Conservation (phyloP, 495 filamentous ascomycete genomes). For the Trichoderma gamsii region DNA sequence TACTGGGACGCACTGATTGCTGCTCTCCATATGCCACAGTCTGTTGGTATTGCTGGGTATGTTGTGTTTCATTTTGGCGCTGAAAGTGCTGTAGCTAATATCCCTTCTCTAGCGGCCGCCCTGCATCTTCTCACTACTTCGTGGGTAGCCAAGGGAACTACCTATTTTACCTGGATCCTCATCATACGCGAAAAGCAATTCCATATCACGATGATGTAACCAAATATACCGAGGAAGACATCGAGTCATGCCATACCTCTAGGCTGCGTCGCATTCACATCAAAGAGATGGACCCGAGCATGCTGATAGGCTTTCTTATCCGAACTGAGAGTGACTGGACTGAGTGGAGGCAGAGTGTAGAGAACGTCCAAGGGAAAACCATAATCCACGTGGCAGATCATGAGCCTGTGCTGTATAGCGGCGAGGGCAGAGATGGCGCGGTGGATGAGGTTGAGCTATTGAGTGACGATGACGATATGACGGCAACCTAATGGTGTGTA, state of each 20-base stretch:
- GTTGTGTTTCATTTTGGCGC: constrained; percentile 23
- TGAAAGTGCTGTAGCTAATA: constrained; percentile 17
- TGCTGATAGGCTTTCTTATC: constrained; percentile 96
- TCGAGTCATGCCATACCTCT: constrained; percentile 81
- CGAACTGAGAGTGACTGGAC: constrained; percentile 75
- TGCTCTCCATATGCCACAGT: constrained; percentile 76
- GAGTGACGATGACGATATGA: constrained; percentile 63
- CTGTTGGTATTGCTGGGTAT: constrained; percentile 93
- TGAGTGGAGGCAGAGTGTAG: constrained; percentile 66
- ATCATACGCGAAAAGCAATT: constrained; percentile 65
- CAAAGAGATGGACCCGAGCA: constrained; percentile 95
- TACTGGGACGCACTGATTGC: constrained; percentile 87
- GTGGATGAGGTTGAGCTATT: constrained; percentile 87
- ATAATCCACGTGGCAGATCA: constrained; percentile 74
- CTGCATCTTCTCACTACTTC: constrained; percentile 94
- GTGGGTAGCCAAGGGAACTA: constrained; percentile 83
- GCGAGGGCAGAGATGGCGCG: constrained; percentile 56
- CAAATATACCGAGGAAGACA: constrained; percentile 61
- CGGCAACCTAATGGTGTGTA: constrained; percentile 29
- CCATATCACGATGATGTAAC: constrained; percentile 46
- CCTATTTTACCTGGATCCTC: constrained; percentile 95
- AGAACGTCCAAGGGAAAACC: constrained; percentile 66
- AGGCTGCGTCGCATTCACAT: constrained; percentile 76
- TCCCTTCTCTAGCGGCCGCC: constrained; percentile 61
- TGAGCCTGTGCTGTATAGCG: constrained; percentile 50